phyloP scores from a whole-genome alignment of 495 filamentous ascomycete genomes.

The Durotheca rogersii region DNA sequence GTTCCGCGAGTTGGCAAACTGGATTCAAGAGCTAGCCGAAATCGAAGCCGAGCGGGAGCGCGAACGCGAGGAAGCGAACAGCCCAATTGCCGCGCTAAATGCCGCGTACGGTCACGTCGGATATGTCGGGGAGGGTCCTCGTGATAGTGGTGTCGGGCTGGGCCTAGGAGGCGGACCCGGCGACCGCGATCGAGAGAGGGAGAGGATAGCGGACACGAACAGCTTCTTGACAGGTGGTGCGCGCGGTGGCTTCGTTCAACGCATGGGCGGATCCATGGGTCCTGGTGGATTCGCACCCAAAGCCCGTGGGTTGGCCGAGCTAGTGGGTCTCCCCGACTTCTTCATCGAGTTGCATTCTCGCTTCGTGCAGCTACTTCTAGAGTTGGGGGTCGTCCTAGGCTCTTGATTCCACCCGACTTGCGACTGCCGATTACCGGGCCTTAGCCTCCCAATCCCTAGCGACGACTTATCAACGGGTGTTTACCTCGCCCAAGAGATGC shows the following conservation, averaged over 20 bases:
- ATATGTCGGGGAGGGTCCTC: conserved; percentile 26
- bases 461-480: neutral
- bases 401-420: conserved; percentile 30
- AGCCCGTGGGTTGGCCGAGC: conserved; percentile 76
- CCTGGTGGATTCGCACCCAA: conserved; percentile 54
- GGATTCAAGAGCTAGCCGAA: conserved; percentile 63
- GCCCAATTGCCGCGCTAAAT: conserved; percentile 34
- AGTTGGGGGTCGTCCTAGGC: conserved; percentile 56
- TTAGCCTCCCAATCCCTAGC: neutral
- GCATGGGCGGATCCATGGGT: conserved; percentile 40
- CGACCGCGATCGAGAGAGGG: conserved; percentile 29
- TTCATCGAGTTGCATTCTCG: conserved; percentile 82
- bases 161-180: conserved; percentile 36
- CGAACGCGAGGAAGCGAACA: conserved; percentile 44
- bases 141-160: conserved; percentile 37
- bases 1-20: conserved; percentile 74
- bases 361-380: conserved; percentile 73
- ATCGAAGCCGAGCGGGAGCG: conserved; percentile 63
- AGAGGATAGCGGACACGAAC: conserved; percentile 33
- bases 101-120: conserved; percentile 36
- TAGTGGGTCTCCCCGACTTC: conserved; percentile 81
- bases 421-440: neutral
- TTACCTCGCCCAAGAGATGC: no score
- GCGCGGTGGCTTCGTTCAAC: conserved; percentile 40
- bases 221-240: conserved; percentile 49